These are phyloP conservation scores for Ochetophila trinervis DNA, from an alignment of 306 rosid species.

Conservation along the genomic window DNA sequence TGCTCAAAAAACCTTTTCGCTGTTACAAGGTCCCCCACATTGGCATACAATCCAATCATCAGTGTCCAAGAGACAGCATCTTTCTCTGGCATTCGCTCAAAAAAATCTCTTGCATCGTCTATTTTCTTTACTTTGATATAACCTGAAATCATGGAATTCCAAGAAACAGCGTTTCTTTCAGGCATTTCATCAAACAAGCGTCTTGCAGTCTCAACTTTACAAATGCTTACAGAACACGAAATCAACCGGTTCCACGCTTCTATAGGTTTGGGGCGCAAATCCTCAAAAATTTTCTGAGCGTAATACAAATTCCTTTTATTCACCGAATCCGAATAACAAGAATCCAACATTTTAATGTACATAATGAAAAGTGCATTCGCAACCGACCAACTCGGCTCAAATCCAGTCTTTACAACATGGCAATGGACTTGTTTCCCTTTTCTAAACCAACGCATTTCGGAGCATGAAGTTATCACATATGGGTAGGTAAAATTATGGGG, in stretches of 20 bases:
- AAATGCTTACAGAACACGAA: neutral
- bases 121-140: slow-evolving; percentile 14
- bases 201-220: slow-evolving; percentile 23
- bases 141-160: slow-evolving; percentile 30
- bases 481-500: slow-evolving; percentile 37
- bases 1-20: slow-evolving; percentile 21
- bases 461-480: slow-evolving; percentile 26
- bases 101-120: slow-evolving; percentile 24
- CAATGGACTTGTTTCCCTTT: slow-evolving; percentile 26
- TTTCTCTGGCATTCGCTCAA: slow-evolving; percentile 21
- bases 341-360: slow-evolving; percentile 11
- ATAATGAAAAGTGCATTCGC: slow-evolving; percentile 24
- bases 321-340: neutral
- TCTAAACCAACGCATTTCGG: slow-evolving; percentile 28
- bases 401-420: slow-evolving; percentile 22
- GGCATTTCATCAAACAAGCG: slow-evolving; percentile 26
- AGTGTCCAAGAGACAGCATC: slow-evolving; percentile 32
- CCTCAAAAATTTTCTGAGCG: slow-evolving; percentile 28
- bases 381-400: slow-evolving; percentile 12
- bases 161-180: slow-evolving; percentile 20
- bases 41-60: slow-evolving; percentile 25
- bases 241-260: slow-evolving; percentile 24
- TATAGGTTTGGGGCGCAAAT: slow-evolving; percentile 12
- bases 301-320: slow-evolving; percentile 1
- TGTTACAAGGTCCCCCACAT: slow-evolving; percentile 18